These are phyloP conservation scores for Fomitopsis pulvina DNA, from an alignment of 768 basidiomycete species.

Conservation along the genomic window DNA sequence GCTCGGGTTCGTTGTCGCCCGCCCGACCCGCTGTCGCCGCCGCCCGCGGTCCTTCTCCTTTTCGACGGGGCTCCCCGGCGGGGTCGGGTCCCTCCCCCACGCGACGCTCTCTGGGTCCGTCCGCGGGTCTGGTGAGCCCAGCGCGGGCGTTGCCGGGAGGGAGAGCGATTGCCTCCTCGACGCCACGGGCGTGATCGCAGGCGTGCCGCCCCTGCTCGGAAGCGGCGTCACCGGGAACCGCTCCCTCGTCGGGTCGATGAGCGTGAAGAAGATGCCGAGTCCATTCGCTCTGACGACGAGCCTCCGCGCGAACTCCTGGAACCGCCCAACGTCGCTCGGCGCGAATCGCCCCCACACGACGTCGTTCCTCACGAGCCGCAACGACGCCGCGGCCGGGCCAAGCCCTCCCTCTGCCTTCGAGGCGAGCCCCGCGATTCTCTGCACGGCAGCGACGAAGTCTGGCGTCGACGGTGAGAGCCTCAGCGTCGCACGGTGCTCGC, in stretches of 20 bases:
- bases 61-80: background rate
- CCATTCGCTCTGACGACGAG: slow-evolving; percentile 57
- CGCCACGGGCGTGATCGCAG: slow-evolving; percentile 31
- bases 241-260: slow-evolving; percentile 60
- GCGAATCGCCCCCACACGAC: slow-evolving; percentile 54
- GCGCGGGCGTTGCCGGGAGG: background rate
- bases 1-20: background rate
- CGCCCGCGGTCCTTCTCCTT: background rate
- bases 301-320: slow-evolving; percentile 44
- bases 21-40: background rate
- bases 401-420: slow-evolving; percentile 42
- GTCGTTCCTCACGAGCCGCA: slow-evolving; percentile 50
- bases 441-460: slow-evolving; percentile 33
- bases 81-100: slow-evolving; percentile 2
- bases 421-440: slow-evolving; percentile 27
- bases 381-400: slow-evolving; percentile 43
- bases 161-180: slow-evolving; percentile 29
- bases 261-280: slow-evolving; percentile 50
- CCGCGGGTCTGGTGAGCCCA: slow-evolving; percentile 1
- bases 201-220: slow-evolving; percentile 33
- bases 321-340: slow-evolving; percentile 44
- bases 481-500: slow-evolving; percentile 41
- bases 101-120: background rate
- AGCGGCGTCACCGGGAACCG: slow-evolving; percentile 34
- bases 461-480: slow-evolving; percentile 33